These are phyloP conservation scores for Cercospora berteroae DNA, from an alignment of 2,329 filamentous ascomycete genomes.

Conservation along the genomic window DNA sequence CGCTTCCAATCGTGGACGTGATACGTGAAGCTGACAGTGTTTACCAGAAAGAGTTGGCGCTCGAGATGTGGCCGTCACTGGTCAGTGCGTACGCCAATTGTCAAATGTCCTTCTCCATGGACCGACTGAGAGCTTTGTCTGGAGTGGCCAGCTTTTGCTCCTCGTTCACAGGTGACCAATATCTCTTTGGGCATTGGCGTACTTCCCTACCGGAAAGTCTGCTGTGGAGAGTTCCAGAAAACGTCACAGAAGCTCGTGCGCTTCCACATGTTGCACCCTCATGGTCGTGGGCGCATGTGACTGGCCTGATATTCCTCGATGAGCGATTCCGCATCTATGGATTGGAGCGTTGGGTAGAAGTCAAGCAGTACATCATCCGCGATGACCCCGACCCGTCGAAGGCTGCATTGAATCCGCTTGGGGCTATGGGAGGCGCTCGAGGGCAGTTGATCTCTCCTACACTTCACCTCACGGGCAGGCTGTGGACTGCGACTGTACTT, in stretches of 20 bases:
- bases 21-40: neutral
- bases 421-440: neutral
- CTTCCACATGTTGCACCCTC: neutral
- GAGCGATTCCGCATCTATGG: neutral
- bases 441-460: neutral
- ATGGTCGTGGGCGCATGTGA: neutral
- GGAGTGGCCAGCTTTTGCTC: neutral
- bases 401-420: neutral
- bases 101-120: neutral
- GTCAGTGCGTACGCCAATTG: neutral
- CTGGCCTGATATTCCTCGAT: neutral
- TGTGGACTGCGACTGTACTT: neutral
- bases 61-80: neutral
- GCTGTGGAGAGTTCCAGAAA: neutral
- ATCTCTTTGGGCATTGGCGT: neutral
- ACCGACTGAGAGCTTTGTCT: neutral
- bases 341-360: neutral
- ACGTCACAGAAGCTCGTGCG: neutral
- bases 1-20: neutral
- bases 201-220: neutral
- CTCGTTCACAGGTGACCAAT: neutral
- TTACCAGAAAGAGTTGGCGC: neutral
- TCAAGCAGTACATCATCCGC: neutral
- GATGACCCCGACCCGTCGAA: neutral
- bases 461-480: neutral